A percentile compares a stretch with the other conserved stretches of the same genome.
These are phyloP conservation scores for Skeletonema tropicum DNA, from an alignment of 108 stramenopile species.

Conservation along the genomic window DNA sequence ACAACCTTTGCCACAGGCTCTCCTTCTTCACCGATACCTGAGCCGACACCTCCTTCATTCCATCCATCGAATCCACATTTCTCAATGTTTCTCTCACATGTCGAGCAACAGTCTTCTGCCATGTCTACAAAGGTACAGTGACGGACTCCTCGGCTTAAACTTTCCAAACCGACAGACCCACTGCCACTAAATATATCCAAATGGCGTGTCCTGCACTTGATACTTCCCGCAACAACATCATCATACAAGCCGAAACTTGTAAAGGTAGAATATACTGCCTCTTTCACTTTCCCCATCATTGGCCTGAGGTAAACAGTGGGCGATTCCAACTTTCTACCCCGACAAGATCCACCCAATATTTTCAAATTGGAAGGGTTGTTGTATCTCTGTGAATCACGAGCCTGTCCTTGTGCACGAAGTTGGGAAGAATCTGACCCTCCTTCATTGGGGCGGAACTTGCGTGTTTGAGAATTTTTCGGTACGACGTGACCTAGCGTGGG, in stretches of 20 bases:
- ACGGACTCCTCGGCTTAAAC: conserved; percentile 86
- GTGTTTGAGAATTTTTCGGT: conserved; percentile 55
- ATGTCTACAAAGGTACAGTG: conserved; percentile 91
- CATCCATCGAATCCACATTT: conserved; percentile 72
- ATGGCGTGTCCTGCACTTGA: conserved; percentile 51
- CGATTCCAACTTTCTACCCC: conserved; percentile 84
- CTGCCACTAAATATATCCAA: conserved; percentile 95
- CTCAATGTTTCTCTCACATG: conserved; percentile 73
- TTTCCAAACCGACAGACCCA: conserved; percentile 93
- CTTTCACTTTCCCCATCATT: conserved; percentile 98
- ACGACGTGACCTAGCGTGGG: conserved; percentile 77
- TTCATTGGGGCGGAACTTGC: conserved; percentile 28
- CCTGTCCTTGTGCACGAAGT: conserved; percentile 78
- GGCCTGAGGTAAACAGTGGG: conserved; percentile 95
- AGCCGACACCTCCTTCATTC: conserved; percentile 33
- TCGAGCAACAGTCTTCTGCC: conserved; percentile 70
- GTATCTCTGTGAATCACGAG: conserved; percentile 62
- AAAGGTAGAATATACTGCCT: conserved; percentile 93
- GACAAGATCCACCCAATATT: conserved; percentile 79
- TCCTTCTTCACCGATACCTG: conserved; percentile 42
- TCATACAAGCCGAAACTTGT: conserved; percentile 89
- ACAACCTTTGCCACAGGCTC: conserved; percentile 66
- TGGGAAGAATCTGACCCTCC: conserved; percentile 68
- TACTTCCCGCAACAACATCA: conserved; percentile 26
- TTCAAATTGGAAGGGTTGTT: conserved; percentile 81